Evolutionary conservation across 257 asterid species (phyloP), one percentile per base, ranked within the genome.

Genomic region (Solanum dulcamara): DNA sequence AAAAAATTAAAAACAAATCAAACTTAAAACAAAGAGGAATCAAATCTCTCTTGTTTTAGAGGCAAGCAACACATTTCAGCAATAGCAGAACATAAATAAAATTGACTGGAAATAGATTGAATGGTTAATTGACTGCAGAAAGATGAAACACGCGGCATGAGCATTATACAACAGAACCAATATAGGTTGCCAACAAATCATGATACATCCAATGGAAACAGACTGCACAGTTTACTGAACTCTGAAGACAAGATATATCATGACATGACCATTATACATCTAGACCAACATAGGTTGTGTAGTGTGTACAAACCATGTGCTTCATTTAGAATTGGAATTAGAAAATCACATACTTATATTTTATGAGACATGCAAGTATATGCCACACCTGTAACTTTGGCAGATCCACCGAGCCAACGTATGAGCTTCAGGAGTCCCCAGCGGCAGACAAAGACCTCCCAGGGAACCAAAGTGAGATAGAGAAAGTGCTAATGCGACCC

Each of bases 401-500:
- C 92, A 89, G 85, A 95, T 93, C 98, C 98, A 95, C 83, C 92
- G 94, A 33, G 98, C 93, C 22, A 95, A 93, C 1, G 93, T 93
- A 84, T 92, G 98, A 2, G 94, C 97, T 90, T 93, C 98, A 8
- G 98, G 98, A 86, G 93, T 93, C 72, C 98, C 98, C 4, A 93
- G 93, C 0, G 95, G 94, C 10, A 93, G 91, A 4, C 91, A 89
- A 81, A 95, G 95, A 77, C 93, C 91, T 80, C 90, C 90, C 37
- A 91, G 89, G n/a, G 92, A 87, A 50, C 96, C 96, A 8, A 91
- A 84, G 86, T 91, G 86, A 80, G 97, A 92, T 11, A 98, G 97
- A 66, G 98, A 95, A 81, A 93, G 96, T 75, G 97, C 98, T 86
- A 95, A 85, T 8, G 98, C 97, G 57, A 95, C 98, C 91, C 98